Conservation (phyloP, 495 filamentous ascomycete genomes). For the Cryomyces minteri region DNA sequence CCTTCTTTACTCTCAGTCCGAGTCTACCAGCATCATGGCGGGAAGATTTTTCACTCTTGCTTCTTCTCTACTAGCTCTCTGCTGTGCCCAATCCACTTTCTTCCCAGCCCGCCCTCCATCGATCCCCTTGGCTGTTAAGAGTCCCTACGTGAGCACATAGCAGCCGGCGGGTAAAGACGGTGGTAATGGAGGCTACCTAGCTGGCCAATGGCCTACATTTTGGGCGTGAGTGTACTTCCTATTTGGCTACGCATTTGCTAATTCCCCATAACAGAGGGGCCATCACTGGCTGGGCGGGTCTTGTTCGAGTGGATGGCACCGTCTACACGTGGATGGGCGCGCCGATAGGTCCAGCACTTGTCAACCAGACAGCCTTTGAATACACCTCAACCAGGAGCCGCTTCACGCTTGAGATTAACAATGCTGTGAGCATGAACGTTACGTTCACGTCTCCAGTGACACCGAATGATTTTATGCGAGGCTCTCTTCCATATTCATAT, state of each 20-base stretch:
- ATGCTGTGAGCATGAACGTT: conserved; percentile 30
- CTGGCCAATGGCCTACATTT: conserved; percentile 37
- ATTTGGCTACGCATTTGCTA: not conserved
- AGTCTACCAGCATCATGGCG: not conserved
- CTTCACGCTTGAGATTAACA: conserved; percentile 33
- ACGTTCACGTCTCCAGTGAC: conserved; percentile 39
- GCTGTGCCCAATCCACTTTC: conserved; percentile 23
- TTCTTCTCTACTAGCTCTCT: not conserved
- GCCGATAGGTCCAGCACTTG: conserved; percentile 15
- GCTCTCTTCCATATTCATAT: conserved; percentile 38
- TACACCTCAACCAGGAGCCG: conserved; percentile 41
- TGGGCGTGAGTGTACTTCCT: conserved; percentile 28
- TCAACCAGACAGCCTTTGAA: conserved; percentile 32
- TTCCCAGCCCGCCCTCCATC: conserved; percentile 36
- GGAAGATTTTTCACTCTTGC: not conserved
- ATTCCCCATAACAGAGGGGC: conserved; percentile 21
- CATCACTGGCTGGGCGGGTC: conserved; percentile 33
- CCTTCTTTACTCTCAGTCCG: not conserved
- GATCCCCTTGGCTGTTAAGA: conserved; percentile 37
- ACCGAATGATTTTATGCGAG: conserved; percentile 34
- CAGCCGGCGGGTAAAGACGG: conserved; percentile 30
- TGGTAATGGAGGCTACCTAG: conserved; percentile 38
- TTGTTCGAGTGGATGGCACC: conserved; percentile 36
- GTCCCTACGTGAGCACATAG: conserved; percentile 40
- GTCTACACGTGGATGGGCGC: conserved; percentile 39